A percentile compares a stretch with the other conserved stretches of the same genome.
These are phyloP conservation scores for Sordariomycetes sp. DNA, from an alignment of 2,329 filamentous ascomycete species.

Conservation along the genomic window DNA sequence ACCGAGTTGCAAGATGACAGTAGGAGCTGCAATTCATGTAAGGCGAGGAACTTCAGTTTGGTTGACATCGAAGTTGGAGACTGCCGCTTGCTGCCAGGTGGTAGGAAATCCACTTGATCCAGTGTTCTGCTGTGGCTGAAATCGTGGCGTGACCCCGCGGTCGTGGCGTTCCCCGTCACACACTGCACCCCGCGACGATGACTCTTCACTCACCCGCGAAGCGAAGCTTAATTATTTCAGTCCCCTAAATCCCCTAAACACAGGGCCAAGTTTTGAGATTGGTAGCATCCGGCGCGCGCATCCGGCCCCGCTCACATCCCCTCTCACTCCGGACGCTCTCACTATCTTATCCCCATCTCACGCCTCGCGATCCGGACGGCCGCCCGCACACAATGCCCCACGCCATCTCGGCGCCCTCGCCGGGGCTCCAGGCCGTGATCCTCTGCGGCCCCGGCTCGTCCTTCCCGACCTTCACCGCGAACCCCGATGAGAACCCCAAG, in stretches of 20 bases:
- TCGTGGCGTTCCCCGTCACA: not conserved
- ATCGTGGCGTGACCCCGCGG: not conserved
- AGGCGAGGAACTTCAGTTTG: not conserved
- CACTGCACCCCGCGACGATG: not conserved
- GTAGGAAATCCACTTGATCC: not conserved
- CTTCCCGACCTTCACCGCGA: constrained; percentile 73
- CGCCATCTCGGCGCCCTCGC: constrained; percentile 59
- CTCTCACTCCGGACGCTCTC: not conserved
- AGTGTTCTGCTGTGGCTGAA: not conserved
- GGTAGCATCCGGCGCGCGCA: not conserved
- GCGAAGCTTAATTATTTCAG: too few relatives aligned
- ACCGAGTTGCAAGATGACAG: not conserved
- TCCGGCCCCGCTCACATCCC: not conserved
- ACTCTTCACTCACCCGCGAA: not conserved
- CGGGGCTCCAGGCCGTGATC: constrained; percentile 73
- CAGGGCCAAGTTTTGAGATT: not conserved
- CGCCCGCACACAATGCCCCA: constrained; percentile 52
- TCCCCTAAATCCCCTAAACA: too few relatives aligned
- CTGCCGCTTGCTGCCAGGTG: not conserved
- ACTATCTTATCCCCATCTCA: not conserved
- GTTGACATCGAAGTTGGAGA: too few relatives aligned
- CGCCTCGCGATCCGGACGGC: not conserved
- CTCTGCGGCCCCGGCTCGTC: constrained; percentile 75
- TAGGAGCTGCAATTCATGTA: not conserved
- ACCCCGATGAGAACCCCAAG: constrained; percentile 71